A percentile compares a stretch with the other conserved stretches of the same genome.
Evolutionary conservation across 73 alveolate species (phyloP).

Genomic region (Paramecium primaurelia): DNA sequence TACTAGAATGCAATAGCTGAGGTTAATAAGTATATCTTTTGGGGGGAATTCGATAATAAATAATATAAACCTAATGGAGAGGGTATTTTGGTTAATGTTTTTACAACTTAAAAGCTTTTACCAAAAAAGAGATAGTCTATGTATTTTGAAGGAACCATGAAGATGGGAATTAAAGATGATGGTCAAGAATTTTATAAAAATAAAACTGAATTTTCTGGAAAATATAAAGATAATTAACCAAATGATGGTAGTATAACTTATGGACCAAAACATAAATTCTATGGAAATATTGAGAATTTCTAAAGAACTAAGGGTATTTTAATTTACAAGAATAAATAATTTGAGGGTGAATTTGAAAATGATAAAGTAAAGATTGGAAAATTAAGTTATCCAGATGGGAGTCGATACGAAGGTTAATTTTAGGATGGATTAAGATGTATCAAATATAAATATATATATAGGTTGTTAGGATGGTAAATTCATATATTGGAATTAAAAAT

Average conservation of each 20-base stretch:
- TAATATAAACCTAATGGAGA: background rate
- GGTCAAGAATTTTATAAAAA: background rate
- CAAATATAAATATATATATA: no score
- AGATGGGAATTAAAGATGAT: background rate
- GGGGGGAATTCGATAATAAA: background rate
- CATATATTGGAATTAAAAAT: background rate
- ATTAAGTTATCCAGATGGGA: background rate
- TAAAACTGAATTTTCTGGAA: background rate
- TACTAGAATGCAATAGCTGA: background rate
- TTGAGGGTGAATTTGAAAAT: slow-evolving; percentile 9
- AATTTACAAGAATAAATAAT: background rate
- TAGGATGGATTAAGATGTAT: background rate
- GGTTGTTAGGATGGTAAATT: background rate
- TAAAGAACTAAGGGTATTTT: background rate
- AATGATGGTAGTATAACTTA: background rate
- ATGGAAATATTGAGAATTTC: background rate
- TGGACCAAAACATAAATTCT: background rate
- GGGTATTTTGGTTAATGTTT: background rate
- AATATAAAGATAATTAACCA: background rate
- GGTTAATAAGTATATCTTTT: background rate
- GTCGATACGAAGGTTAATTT: background rate
- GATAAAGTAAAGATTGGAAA: background rate
- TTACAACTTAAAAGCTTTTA: background rate
- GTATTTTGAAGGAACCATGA: background rate
- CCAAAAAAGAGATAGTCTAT: background rate